These are phyloP conservation scores for Dianthus caryophyllus DNA, from an alignment of 148 eudicot species.

Conservation along the genomic window DNA sequence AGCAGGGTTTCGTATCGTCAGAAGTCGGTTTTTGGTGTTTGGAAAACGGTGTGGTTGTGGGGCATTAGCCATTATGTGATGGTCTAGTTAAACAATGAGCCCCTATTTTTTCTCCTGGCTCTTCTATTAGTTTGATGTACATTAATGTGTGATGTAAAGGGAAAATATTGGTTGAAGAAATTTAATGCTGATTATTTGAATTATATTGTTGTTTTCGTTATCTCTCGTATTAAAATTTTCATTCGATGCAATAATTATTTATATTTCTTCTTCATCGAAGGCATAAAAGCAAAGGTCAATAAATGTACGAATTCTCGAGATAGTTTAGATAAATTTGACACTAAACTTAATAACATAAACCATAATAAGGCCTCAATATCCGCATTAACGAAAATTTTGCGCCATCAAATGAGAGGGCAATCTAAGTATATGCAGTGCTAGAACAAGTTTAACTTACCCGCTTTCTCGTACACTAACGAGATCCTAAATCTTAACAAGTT, in stretches of 20 bases:
- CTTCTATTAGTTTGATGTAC: constrained; percentile 22
- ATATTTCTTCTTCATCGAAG: too few species aligned
- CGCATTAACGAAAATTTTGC: constrained; percentile 20
- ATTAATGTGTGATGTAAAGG: constrained; percentile 26
- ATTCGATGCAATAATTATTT: constrained; percentile 6
- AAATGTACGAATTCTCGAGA: too few species aligned
- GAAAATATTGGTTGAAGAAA: neutral
- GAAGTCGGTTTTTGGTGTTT: neutral
- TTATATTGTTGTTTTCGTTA: too few species aligned
- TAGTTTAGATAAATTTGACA: neutral
- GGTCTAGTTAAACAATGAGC: neutral
- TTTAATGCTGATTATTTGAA: neutral
- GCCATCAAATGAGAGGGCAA: constrained; percentile 12
- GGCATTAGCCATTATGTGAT: neutral
- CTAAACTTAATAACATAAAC: neutral
- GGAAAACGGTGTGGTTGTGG: neutral
- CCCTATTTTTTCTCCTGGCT: constrained; percentile 19
- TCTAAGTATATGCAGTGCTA: neutral
- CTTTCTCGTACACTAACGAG: constrained; percentile 16
- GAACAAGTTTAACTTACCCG: constrained; percentile 19
- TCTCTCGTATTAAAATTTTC: neutral
- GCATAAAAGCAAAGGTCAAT: too few species aligned
- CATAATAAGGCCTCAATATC: too few species aligned
- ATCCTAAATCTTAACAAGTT: constrained; percentile 23
- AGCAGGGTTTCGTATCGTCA: constrained; percentile 2